These are phyloP conservation scores for Lentinula sp. DNA, from an alignment of 768 basidiomycete species.

Conservation along the genomic window DNA sequence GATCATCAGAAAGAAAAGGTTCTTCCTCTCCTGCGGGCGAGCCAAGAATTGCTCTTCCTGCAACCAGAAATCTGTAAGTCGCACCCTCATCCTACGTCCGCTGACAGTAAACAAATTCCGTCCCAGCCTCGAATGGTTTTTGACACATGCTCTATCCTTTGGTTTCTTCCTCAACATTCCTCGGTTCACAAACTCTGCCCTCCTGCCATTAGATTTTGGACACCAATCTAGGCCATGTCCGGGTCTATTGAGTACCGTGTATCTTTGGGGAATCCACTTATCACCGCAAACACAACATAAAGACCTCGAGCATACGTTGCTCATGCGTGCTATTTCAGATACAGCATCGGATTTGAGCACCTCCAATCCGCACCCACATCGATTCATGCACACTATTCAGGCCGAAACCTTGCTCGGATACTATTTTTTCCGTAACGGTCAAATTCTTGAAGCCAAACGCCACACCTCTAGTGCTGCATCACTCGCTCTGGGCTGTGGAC, in stretches of 20 bases:
- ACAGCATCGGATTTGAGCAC: constrained; percentile 36
- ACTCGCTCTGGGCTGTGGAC: constrained; percentile 37
- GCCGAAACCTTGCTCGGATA: constrained; percentile 59
- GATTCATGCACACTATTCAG: constrained; percentile 49
- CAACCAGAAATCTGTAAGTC: constrained; percentile 1
- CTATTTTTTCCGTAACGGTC: constrained; percentile 58
- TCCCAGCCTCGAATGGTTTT: constrained; percentile 50
- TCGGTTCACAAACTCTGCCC: constrained; percentile 27
- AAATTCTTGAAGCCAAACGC: constrained; percentile 55
- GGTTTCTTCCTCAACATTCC: constrained; percentile 59
- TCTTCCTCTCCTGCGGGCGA: constrained; percentile 27
- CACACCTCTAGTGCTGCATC: constrained; percentile 48
- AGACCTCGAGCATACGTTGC: constrained; percentile 20
- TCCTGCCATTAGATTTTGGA: constrained; percentile 9
- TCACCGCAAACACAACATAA: constrained; percentile 8
- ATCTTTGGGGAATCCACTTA: constrained; percentile 28
- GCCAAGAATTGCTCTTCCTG: neutral
- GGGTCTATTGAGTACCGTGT: constrained; percentile 20
- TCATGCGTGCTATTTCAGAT: constrained; percentile 26
- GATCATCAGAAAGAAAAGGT: constrained; percentile 29
- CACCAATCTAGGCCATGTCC: constrained; percentile 11
- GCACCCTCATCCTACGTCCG: neutral
- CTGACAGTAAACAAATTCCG: constrained; percentile 7
- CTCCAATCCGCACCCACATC: constrained; percentile 38
- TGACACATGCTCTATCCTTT: constrained; percentile 50